phyloP scores from a whole-genome alignment of 805 yeast genomes.

The Ogataea paradorogensis region DNA sequence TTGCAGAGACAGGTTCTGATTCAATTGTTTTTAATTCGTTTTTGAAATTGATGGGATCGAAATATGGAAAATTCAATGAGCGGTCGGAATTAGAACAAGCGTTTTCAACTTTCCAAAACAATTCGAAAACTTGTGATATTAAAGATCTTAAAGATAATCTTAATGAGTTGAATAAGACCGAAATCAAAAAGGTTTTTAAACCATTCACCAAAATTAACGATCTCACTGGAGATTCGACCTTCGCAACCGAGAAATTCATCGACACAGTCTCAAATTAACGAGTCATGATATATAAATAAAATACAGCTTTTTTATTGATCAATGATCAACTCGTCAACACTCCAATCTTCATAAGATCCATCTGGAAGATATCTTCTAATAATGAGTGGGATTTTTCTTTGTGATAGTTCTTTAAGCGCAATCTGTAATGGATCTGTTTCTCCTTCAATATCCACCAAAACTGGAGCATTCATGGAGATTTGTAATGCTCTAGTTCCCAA shows the following conservation, averaged over 20 bases:
- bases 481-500: slow-evolving; percentile 97
- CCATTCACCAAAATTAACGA: slow-evolving; percentile 54
- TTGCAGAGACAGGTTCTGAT: slow-evolving; percentile 28
- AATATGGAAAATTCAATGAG: slow-evolving; percentile 48
- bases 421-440: slow-evolving; percentile 98
- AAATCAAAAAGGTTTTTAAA: slow-evolving; percentile 49
- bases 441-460: slow-evolving; percentile 95
- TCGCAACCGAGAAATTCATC: slow-evolving; percentile 63
- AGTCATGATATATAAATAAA: slow-evolving; percentile 7
- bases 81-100: slow-evolving; percentile 56
- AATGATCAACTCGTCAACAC: slow-evolving; percentile 93
- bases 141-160: slow-evolving; percentile 45
- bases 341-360: slow-evolving; percentile 98
- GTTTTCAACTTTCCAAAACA: slow-evolving; percentile 47
- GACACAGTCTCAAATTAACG: slow-evolving; percentile 32
- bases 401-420: slow-evolving; percentile 95
- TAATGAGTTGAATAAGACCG: slow-evolving; percentile 22
- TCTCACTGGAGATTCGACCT: slow-evolving; percentile 55
- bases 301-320: slow-evolving; percentile 41
- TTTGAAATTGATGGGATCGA: slow-evolving; percentile 57
- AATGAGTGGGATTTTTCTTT: slow-evolving; percentile 91
- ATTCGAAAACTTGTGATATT: not conserved
- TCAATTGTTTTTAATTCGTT: slow-evolving; percentile 63
- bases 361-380: slow-evolving; percentile 96
- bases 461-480: slow-evolving; percentile 98